phyloP scores from a whole-genome alignment of 352 stramenopile species.

The Globisporangium nagaii region DNA sequence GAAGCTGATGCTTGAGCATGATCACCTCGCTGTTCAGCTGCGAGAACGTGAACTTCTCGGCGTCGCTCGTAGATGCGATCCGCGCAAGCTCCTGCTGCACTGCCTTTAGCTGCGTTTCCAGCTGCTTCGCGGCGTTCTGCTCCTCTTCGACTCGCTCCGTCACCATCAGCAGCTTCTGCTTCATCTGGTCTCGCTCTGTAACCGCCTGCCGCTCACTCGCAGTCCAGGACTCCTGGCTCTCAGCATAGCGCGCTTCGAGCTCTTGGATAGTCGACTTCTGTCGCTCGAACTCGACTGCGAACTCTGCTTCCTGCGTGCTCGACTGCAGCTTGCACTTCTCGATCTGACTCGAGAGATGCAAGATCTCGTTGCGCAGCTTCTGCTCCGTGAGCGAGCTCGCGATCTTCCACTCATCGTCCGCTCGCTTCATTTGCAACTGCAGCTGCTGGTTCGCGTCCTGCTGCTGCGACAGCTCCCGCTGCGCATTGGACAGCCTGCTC shows the following conservation, averaged over 20 bases:
- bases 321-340: conserved; percentile 40
- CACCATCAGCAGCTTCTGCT: conserved; percentile 40
- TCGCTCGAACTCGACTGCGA: conserved; percentile 21
- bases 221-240: conserved; percentile 31
- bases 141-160: conserved; percentile 39
- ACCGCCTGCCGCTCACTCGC: conserved; percentile 26
- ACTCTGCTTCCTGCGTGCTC: conserved; percentile 26
- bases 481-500: conserved; percentile 13
- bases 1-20: conserved; percentile 48
- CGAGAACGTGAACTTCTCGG: conserved; percentile 22
- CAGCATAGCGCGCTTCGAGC: conserved; percentile 29
- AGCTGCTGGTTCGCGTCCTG: conserved; percentile 11
- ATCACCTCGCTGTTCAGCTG: conserved; percentile 48
- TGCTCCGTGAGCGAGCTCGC: conserved; percentile 42
- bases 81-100: conserved; percentile 43
- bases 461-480: conserved; percentile 16
- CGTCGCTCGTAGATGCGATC: conserved; percentile 25
- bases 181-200: conserved; percentile 42
- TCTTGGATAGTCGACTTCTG: conserved; percentile 27
- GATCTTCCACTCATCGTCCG: conserved; percentile 34
- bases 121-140: conserved; percentile 21
- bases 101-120: conserved; percentile 38
- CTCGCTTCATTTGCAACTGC: conserved; percentile 21
- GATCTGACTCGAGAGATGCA: conserved; percentile 50
- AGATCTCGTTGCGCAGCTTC: conserved; percentile 58